Evolutionary conservation across 345 rosid species (phyloP).

Genomic region (Lepidium sativum): DNA sequence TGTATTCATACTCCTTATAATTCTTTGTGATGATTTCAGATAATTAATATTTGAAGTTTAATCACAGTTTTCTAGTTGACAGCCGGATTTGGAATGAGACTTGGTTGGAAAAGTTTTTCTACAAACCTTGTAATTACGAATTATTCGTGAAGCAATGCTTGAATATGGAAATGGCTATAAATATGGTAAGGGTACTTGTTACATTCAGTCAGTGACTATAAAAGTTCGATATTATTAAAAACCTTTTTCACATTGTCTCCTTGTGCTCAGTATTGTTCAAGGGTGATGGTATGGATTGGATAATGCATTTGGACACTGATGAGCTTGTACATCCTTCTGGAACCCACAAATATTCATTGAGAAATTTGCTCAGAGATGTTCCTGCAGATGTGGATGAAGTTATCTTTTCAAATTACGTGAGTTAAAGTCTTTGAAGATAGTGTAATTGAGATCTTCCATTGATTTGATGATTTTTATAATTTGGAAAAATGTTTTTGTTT

Average conservation of each 20-base stretch:
- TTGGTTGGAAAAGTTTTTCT: conserved; percentile 84
- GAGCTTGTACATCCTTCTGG: too few species aligned
- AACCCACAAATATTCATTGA: too few species aligned
- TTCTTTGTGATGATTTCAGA: conserved; percentile 15
- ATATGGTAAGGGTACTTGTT: conserved; percentile 79
- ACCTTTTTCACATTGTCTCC: not conserved
- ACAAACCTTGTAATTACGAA: conserved; percentile 91
- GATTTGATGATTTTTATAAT: too few species aligned
- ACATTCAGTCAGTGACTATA: not conserved
- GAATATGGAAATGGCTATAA: conserved; percentile 97
- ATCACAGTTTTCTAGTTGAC: too few species aligned
- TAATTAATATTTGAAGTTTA: too few species aligned
- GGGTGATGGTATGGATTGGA: conserved; percentile 92
- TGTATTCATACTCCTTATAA: not conserved
- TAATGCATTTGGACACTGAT: conserved; percentile 91
- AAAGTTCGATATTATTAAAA: not conserved
- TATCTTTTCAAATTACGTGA: too few species aligned
- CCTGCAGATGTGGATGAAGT: too few species aligned
- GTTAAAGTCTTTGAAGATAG: too few species aligned
- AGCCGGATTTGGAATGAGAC: too few species aligned
- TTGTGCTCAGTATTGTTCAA: conserved; percentile 7
- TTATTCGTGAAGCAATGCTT: conserved; percentile 89
- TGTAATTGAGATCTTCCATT: too few species aligned
- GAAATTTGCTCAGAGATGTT: too few species aligned
- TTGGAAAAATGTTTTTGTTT: too few species aligned